Evolutionary conservation across 202 grass and related monocot species (phyloP).

Genomic region (Alloteropsis angusta): DNA sequence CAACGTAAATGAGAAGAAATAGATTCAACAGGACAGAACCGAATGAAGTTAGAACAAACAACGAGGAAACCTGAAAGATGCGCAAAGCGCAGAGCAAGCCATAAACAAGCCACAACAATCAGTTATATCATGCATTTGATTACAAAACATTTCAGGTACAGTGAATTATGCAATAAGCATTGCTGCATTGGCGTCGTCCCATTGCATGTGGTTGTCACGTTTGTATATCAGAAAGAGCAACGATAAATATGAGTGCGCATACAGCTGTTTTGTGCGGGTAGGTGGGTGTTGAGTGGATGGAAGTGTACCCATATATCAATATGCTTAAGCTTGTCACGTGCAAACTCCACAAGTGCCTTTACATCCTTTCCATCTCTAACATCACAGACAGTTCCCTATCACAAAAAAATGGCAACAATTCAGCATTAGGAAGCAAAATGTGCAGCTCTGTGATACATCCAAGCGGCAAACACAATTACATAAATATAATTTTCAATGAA

Average conservation of each 20-base stretch:
- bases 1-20: not conserved
- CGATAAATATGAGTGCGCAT: not conserved
- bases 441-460: conserved; percentile 3
- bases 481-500: not conserved
- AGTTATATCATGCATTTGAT: not conserved
- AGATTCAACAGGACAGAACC: not conserved
- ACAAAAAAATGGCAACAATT: conserved; percentile 19
- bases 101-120: not conserved
- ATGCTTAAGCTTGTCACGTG: conserved; percentile 51
- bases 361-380: conserved; percentile 89
- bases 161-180: not conserved
- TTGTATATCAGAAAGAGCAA: not conserved
- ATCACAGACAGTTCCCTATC: conserved; percentile 83
- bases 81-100: not conserved
- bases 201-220: not conserved
- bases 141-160: conserved; percentile 1
- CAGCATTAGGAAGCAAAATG: not conserved
- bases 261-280: not conserved
- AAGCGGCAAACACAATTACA: not conserved
- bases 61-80: not conserved
- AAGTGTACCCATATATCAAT: conserved; percentile 91
- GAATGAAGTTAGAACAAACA: conserved; percentile 2
- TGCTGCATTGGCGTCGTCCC: not conserved
- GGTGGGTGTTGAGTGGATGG: not conserved
- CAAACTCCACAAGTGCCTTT: conserved; percentile 75